These are phyloP conservation scores for Zalaria obscura DNA, from an alignment of 2,329 filamentous ascomycete genomes.

Conservation along the genomic window DNA sequence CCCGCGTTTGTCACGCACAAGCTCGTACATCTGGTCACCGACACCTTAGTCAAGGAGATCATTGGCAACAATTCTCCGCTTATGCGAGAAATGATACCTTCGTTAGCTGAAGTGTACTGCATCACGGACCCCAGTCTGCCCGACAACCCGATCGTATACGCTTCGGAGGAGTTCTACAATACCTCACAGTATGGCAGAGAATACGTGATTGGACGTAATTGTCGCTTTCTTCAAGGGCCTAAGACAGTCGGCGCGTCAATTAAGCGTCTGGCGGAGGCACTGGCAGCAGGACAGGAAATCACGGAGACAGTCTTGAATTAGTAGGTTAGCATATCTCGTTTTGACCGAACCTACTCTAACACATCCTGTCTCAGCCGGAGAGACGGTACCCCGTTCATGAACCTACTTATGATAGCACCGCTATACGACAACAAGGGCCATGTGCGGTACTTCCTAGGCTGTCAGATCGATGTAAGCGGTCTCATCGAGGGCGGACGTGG, in stretches of 20 bases:
- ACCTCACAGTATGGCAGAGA: slow-evolving; percentile 28
- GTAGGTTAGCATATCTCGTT: slow-evolving; percentile 1
- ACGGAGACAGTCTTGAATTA: slow-evolving; percentile 32
- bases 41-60: slow-evolving; percentile 28
- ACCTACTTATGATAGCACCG: slow-evolving; percentile 25
- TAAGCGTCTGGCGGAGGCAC: slow-evolving; percentile 19
- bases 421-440: slow-evolving; percentile 26
- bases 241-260: slow-evolving; percentile 21
- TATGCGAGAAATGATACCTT: slow-evolving; percentile 25
- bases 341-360: neutral
- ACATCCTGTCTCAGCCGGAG: slow-evolving; percentile 9
- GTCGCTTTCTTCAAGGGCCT: slow-evolving; percentile 30
- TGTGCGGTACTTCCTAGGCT: slow-evolving; percentile 25
- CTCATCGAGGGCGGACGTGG: slow-evolving; percentile 22
- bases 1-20: slow-evolving; percentile 28
- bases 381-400: slow-evolving; percentile 27
- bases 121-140: slow-evolving; percentile 26
- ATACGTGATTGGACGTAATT: slow-evolving; percentile 29
- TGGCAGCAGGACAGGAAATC: slow-evolving; percentile 24
- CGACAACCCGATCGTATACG: slow-evolving; percentile 32
- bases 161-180: slow-evolving; percentile 30
- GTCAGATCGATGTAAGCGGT: slow-evolving; percentile 24
- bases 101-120: slow-evolving; percentile 31
- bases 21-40: slow-evolving; percentile 24
- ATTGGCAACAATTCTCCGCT: slow-evolving; percentile 25